Base-by-base conservation (phyloP, 2,329 filamentous ascomycete species). In the Aspergillus pseudoviridinutans region DNA sequence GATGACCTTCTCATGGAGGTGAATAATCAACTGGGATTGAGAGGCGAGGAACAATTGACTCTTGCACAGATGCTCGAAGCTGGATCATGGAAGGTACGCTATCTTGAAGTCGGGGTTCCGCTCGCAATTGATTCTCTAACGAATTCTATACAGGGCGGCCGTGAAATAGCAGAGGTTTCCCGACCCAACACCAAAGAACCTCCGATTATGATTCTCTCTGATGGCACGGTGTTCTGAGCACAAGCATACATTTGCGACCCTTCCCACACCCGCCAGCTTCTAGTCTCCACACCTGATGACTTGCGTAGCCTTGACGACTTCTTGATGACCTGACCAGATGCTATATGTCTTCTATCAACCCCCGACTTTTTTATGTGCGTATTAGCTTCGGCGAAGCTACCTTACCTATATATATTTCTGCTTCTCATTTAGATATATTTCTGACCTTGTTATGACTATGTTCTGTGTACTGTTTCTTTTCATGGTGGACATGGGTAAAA, bases 101-200 rank as follows among this genome's bases (percentile, higher is more conserved):
- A 29, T n/a, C 1, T 38, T 14, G 24, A 25, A 24, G 24, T 3
- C 2, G 57, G 8, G 25, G n/a, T 17, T n/a, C 4, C 35, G 6
- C 20, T 3, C 17, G 25, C 20, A 50, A 17, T 57, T 54, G 56
- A 58, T 63, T 42, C 35, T 53, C 70, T 68, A 69, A 71, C 61
- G 53, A 55, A 58, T 38, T 14, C 84, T 51, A 47, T 47, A 17
- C 62, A 86, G 92, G 93, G 93, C 67, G 94, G 94, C 58, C 87
- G 94, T 70, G 94, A 97, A 78, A 89, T 97, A 72, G 94, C 94
- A 61, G 93, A 97, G 78, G 91, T 97, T 63, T 93, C 91, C 66
- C 84, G 94, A 65, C 94, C 94, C 24, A 97, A 97, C 69, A 97
- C 94, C 53, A 96, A 94, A 78, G 91, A 96, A 73, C 91, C 93